Percentiles rank a stretch among this genome's conserved stretches.
Evolutionary conservation across 768 basidiomycete species (phyloP).

Genomic region (Imleria badia): DNA sequence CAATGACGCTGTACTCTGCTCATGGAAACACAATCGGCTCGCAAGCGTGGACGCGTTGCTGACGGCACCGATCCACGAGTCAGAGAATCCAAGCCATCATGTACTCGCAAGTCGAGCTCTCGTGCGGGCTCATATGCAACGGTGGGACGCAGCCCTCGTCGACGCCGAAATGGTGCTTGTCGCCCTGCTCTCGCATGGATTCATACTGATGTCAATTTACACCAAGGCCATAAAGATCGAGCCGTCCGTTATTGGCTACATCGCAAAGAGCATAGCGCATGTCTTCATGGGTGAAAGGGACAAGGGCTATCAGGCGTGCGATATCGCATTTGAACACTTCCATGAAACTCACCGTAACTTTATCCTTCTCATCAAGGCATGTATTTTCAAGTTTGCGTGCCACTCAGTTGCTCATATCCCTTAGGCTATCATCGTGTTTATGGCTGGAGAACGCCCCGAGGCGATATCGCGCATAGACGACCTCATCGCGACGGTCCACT

Average conservation of each 20-base stretch:
- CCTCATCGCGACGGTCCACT: too few relatives aligned
- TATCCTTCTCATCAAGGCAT: background rate
- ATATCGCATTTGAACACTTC: background rate
- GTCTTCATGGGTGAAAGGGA: background rate
- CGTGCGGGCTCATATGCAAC: background rate
- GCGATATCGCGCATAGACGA: too few relatives aligned
- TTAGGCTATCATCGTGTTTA: too few relatives aligned
- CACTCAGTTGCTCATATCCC: too few relatives aligned
- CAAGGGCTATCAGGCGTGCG: background rate
- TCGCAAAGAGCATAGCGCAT: background rate
- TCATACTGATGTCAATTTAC: background rate
- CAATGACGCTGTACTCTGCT: background rate
- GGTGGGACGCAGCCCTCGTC: background rate
- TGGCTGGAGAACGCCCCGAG: too few relatives aligned
- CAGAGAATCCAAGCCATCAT: background rate
- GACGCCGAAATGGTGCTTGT: background rate
- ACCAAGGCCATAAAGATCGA: background rate
- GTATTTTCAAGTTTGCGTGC: too few relatives aligned
- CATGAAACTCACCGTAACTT: background rate
- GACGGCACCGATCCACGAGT: background rate
- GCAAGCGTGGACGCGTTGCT: background rate
- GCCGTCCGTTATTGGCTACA: background rate
- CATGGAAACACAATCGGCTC: background rate
- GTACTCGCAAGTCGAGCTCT: background rate
- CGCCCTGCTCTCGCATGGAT: background rate